Evolutionary conservation across 192 early-diverging fungal genomes (phyloP), one percentile per base, ranked within the genome.

Genomic region (Diversispora epigaea): DNA sequence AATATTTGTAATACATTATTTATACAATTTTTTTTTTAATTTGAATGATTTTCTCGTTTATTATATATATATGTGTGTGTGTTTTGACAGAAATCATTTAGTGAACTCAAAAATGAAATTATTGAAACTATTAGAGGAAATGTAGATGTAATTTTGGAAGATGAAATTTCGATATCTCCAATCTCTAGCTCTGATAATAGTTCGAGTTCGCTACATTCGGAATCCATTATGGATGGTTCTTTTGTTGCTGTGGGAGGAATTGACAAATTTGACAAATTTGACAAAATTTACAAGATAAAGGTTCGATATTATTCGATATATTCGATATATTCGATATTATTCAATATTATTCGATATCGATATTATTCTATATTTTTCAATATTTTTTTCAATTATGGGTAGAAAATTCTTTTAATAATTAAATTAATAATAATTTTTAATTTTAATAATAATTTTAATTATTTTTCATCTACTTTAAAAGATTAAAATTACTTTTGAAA

Each of bases 401-500:
- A 25, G 11, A 25, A 12, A 62, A 41, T 62, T 40, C 4, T 39
- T 41, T 62, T 39, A 15, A 25, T 62, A 39, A 25, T 62, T 62
- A 22, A 3, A 25, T 22, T 22, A 58, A 58, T 11, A 58, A 63
- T 32, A 43, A 63, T 17, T 39, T 62, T 32, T 32, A 43, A 63
- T 17, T 39, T 22, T 22, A 58, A 58, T 11, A 58, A 63, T 32
- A 43, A 63, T 17, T 39, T 62, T 32, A 62, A 4, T 39, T 39
- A 22, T 21, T 39, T 0, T 63, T 63, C n/a, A 39, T 41, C n/a
- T 63, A 17, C 32, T 63, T 63, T 41, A 41, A 44, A 15, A 70
- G 68, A 40, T 70, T 52, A 50, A 17, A 56, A 70, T 70, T 6
- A n/a, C 11, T 50, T 70, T 70, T 14, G 55, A 55, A 32, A 12